Base-by-base conservation (phyloP, 2,329 filamentous ascomycete genomes). In the Fusarium sp. region DNA sequence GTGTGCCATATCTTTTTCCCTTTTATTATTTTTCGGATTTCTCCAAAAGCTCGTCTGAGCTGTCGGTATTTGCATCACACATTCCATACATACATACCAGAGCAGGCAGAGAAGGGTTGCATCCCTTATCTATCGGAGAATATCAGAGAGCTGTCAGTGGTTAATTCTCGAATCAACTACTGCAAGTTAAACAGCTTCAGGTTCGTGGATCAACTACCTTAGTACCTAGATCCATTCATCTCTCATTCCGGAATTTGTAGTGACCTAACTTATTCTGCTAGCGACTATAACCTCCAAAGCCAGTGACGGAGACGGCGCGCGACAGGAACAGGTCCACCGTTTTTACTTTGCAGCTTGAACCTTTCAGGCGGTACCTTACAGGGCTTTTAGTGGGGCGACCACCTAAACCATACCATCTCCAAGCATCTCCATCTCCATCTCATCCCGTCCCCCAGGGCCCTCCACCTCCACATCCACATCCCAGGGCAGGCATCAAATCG, bases 331-430 rank as follows among this genome's bases (percentile, higher is more conserved):
- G 52, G 39, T 31, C 63, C 45, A 55, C 63, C 48, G 38, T 59
- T 52, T 68, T 67, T 68, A 47, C 66, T 69, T 64, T 70, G 51
- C 36, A 65, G 26, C 63, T 62, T 48, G 65, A 69, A 69, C 64
- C 70, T 63, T 64, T 42, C 54, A 63, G 71, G 62, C 70, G 70
- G 70, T 74, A 72, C 71, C 67, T 74, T 73, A 74, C 71, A 72
- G 69, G 35, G 10, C 52, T 63, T 75, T 72, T 75, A 54, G 72
- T 74, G 72, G 72, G 60, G 38, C 68, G 35, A 38, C 36, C 60
- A 59, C 49, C 70, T 61, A 58, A 63, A 45, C 54, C 48, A 55
- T 33, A 33, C 22, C 22, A 24, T 51, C 44, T 47, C 44, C 44
- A 45, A 26, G 42, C 42, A 26, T 45, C 42, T 45, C 42, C 42